phyloP scores from a whole-genome alignment of 352 stramenopile genomes.

The Pythium sukuiense region DNA sequence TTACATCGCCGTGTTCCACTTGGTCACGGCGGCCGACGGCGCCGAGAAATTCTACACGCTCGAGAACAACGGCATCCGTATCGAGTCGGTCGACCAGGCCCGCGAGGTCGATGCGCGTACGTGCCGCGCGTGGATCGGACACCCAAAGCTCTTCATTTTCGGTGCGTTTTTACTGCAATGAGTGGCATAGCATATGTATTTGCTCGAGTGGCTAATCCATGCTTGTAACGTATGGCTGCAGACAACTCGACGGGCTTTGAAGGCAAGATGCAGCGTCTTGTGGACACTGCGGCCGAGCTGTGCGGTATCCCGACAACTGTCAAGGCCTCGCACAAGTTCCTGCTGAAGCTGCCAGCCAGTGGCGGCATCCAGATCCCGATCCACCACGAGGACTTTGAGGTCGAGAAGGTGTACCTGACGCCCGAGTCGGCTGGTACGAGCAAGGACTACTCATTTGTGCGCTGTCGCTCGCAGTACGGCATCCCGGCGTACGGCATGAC shows the following conservation, averaged over 20 bases:
- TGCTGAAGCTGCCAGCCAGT: conserved; percentile 42
- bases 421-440: conserved; percentile 65
- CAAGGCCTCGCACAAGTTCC: conserved; percentile 76
- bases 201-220: not conserved
- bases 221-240: conserved; percentile 14
- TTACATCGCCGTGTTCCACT: conserved; percentile 89
- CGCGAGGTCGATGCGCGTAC: conserved; percentile 83
- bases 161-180: conserved; percentile 32
- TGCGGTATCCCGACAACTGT: conserved; percentile 78
- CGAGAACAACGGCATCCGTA: conserved; percentile 96
- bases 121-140: conserved; percentile 77
- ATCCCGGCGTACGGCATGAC: conserved; percentile 87
- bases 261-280: conserved; percentile 86
- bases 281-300: conserved; percentile 69
- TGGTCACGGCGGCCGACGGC: conserved; percentile 91
- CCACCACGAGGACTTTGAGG: conserved; percentile 85
- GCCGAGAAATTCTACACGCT: conserved; percentile 96
- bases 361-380: conserved; percentile 56
- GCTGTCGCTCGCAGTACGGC: conserved; percentile 81
- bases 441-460: conserved; percentile 87
- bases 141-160: conserved; percentile 86
- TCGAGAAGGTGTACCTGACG: conserved; percentile 86
- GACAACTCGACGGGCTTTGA: conserved; percentile 86
- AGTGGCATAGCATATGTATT: not conserved
- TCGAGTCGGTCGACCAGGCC: conserved; percentile 93